Evolutionary conservation across 2,329 filamentous ascomycete species (phyloP), one percentile per base, ranked within the genome.

Genomic region (Alternaria sp.): DNA sequence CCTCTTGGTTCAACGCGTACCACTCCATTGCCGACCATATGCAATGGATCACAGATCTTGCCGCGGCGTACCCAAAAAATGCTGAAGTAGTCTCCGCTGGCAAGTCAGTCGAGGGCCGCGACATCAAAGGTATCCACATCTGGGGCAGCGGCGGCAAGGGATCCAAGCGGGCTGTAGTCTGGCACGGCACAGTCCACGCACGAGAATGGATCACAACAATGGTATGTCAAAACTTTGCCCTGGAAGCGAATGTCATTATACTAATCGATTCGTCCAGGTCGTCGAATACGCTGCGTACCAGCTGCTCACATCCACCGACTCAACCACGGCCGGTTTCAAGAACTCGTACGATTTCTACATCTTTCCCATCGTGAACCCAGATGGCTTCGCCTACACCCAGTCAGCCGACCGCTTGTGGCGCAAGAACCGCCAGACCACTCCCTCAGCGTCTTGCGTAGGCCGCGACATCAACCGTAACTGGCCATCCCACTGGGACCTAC

Each of bases 311-410:
- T 69, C 72, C 6, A 74, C 76, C 4, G 73, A 79, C 49, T 50
- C 77, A 12, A 67, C 69, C 1, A 71, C 72, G 45, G 70, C 72
- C 3, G 72, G 77, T 1, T 83, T 86, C 57, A 82, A 90, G 23
- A 83, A 90, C 76, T 86, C 83, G 59, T 90, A 88, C 72, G 90
- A 91, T 77, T 89, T 89, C 67, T 90, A 89, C 75, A 84, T 91
- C 67, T 73, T 79, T 64, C 78, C 78, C 8, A 70, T 80, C n/a
- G 76, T 79, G 23, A 80, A 80, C 68, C 78, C 78, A 2, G 77
- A 80, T 53, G 78, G 79, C 59, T 81, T 81, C 64, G 74, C 76
- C 47, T 80, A 76, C 69, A 73, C 76, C 5, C 79, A 81, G 56
- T 70, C 73, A n/a, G 76, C 60, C 49, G 74, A 80, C 64, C 77